Evolutionary conservation across 768 basidiomycete species (phyloP).

Genomic region (Collybiopsis confluens): DNA sequence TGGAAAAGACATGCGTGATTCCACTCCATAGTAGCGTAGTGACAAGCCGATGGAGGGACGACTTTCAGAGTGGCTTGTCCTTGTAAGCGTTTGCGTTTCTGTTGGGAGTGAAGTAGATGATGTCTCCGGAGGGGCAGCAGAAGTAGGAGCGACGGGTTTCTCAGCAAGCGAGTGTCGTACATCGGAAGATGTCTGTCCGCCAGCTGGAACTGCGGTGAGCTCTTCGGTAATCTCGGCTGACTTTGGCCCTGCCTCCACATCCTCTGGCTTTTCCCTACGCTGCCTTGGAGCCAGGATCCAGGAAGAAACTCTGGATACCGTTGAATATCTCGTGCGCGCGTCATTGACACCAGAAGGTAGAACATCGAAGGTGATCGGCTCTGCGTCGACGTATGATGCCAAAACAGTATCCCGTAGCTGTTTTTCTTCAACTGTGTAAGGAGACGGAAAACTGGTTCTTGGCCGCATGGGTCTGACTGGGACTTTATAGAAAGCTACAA

Average conservation of each 20-base stretch:
- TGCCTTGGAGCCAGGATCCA: constrained; percentile 29
- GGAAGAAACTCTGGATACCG: constrained; percentile 26
- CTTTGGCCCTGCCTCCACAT: neutral
- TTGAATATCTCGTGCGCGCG: constrained; percentile 17
- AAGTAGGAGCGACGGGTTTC: neutral
- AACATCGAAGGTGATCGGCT: neutral
- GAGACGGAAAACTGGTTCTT: constrained; percentile 11
- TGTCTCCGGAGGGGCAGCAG: neutral
- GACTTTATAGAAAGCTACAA: constrained; percentile 34
- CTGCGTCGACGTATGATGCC: neutral
- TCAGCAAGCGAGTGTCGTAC: no score
- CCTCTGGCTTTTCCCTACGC: neutral
- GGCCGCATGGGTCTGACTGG: constrained; percentile 9
- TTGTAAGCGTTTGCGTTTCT: neutral
- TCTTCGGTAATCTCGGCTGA: neutral
- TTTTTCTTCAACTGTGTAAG: constrained; percentile 16
- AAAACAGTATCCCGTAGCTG: neutral
- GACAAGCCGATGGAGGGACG: constrained; percentile 20
- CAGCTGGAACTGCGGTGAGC: neutral
- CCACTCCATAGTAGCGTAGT: constrained; percentile 29
- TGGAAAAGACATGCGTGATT: constrained; percentile 7
- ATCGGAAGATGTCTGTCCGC: neutral
- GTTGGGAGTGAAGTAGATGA: neutral
- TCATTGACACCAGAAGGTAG: constrained; percentile 10
- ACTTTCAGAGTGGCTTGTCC: neutral